Conservation (phyloP, 805 yeast genomes). For the Candida arabinofermentans region DNA sequence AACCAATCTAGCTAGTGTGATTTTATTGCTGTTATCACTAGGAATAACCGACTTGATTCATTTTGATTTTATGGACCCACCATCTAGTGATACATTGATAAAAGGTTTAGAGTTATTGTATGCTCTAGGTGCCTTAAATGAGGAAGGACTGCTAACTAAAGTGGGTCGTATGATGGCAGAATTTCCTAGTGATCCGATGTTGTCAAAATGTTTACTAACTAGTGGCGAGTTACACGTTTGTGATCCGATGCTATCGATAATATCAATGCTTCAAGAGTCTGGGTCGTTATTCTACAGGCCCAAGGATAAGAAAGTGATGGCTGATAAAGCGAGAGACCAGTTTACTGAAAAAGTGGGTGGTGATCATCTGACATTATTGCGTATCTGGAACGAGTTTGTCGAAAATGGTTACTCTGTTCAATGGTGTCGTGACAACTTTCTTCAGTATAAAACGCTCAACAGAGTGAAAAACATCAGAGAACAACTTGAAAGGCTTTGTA, state of each 20-base stretch:
- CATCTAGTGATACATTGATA: conserved; percentile 66
- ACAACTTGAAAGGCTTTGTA: conserved; percentile 63
- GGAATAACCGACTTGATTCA: conserved; percentile 79
- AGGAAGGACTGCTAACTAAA: conserved; percentile 71
- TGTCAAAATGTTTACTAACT: conserved; percentile 69
- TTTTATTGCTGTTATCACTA: conserved; percentile 70
- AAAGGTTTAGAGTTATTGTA: conserved; percentile 79
- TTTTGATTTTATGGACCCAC: conserved; percentile 91
- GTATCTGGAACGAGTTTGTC: conserved; percentile 75
- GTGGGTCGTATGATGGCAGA: conserved; percentile 84
- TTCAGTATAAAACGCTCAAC: conserved; percentile 69
- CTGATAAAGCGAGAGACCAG: conserved; percentile 56
- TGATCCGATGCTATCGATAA: conserved; percentile 64
- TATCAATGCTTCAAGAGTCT: conserved; percentile 81
- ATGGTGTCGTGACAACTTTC: conserved; percentile 84
- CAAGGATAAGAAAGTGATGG: conserved; percentile 58
- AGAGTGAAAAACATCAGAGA: conserved; percentile 67
- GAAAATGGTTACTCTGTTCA: conserved; percentile 59
- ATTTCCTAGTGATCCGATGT: conserved; percentile 88
- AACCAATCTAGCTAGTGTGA: conserved; percentile 72
- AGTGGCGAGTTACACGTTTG: conserved; percentile 61
- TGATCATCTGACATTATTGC: conserved; percentile 74
- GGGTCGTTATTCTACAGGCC: conserved; percentile 69
- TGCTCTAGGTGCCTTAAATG: conserved; percentile 81
- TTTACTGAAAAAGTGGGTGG: conserved; percentile 55